Evolutionary conservation across 345 rosid genomes (phyloP).

Genomic region (Eucalyptus cladocalyx): DNA sequence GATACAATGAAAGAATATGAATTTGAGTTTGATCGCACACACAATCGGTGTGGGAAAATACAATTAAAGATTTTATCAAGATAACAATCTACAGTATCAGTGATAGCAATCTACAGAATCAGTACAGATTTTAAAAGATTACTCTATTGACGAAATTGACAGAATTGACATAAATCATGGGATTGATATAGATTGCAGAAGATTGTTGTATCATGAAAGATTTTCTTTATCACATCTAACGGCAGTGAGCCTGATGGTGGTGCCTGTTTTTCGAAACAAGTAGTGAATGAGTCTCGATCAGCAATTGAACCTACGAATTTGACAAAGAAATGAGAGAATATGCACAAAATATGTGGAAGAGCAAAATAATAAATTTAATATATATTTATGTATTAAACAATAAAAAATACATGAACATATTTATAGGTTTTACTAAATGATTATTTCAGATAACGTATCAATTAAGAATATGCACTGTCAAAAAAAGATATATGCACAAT

Average conservation of each 20-base stretch:
- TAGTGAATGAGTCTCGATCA: not conserved
- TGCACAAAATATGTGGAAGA: not conserved
- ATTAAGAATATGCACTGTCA: not conserved
- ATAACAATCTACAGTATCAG: too few relatives aligned
- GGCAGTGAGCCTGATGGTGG: fast-evolving
- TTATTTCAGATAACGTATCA: not conserved
- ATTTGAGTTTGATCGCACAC: too few relatives aligned
- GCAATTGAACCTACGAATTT: not conserved
- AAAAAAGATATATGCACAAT: not conserved
- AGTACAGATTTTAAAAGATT: too few relatives aligned
- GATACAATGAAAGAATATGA: too few relatives aligned
- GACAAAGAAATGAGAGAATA: not conserved
- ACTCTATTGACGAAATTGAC: too few relatives aligned
- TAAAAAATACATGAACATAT: not conserved
- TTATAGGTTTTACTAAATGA: not conserved
- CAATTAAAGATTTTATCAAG: too few relatives aligned
- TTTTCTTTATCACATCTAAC: not conserved
- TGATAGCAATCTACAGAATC: too few relatives aligned
- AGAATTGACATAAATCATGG: too few relatives aligned
- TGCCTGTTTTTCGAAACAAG: not conserved
- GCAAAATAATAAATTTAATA: not conserved
- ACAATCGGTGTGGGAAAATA: too few relatives aligned
- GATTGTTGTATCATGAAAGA: too few relatives aligned
- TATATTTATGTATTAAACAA: not conserved
- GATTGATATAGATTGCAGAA: too few relatives aligned